phyloP scores from a whole-genome alignment of 73 alveolate species.

The Paramecium biaurelia region DNA sequence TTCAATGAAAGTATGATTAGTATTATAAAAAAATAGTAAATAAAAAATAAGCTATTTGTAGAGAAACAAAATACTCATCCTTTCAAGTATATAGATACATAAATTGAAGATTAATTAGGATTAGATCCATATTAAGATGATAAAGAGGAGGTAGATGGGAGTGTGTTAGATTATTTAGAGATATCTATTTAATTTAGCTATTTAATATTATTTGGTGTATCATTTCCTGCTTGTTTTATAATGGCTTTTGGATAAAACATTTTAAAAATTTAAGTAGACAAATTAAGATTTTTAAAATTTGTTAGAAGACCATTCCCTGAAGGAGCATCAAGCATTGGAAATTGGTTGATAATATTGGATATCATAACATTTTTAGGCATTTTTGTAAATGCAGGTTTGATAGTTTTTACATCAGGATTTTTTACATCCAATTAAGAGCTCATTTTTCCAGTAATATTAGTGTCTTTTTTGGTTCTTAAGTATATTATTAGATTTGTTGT shows the following conservation, averaged over 20 bases:
- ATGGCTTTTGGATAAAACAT: constrained; percentile 51
- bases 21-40: not conserved
- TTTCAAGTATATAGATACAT: constrained; percentile 38
- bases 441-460: not conserved
- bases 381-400: constrained; percentile 66
- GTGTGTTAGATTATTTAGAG: constrained; percentile 65
- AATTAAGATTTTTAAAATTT: constrained; percentile 22
- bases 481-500: constrained; percentile 34
- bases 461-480: constrained; percentile 36
- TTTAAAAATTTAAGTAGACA: constrained; percentile 61
- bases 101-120: constrained; percentile 57
- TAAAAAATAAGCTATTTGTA: not conserved
- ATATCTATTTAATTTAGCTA: constrained; percentile 59
- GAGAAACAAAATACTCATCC: constrained; percentile 38
- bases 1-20: not conserved
- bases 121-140: constrained; percentile 48
- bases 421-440: not conserved
- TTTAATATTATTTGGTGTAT: constrained; percentile 57
- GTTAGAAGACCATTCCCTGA: constrained; percentile 69
- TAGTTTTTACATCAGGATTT: constrained; percentile 23
- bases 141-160: constrained; percentile 61
- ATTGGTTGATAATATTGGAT: constrained; percentile 59
- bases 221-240: constrained; percentile 65
- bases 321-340: constrained; percentile 68
- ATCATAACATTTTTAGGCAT: constrained; percentile 42